Evolutionary conservation across 2,329 filamentous ascomycete genomes (phyloP), one percentile per base, ranked within the genome.

Genomic region (Nothophaeocryptopus gaeumannii): DNA sequence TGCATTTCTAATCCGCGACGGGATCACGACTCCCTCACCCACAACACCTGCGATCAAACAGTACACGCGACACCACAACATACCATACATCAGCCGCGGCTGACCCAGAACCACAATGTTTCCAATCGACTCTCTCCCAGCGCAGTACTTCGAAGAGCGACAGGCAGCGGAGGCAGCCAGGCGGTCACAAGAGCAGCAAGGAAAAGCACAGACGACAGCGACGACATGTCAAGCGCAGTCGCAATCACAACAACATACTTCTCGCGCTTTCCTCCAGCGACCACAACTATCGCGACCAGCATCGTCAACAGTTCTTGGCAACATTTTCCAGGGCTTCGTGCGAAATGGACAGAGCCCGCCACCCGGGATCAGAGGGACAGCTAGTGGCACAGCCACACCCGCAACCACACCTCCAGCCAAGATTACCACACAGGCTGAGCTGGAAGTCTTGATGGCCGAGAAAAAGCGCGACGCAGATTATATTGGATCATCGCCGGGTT

Each of bases 121-220:
- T 51, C 60, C 64, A n/a, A 58, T 59, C 55, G 65, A 68, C 45
- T 53, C 55, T 39, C 51, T 68, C 20, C 63, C 60, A 9, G 50
- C 64, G n/a, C 41, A 55, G 30, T 68, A 67, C 58, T 58, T 55
- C 54, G 65, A 67, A 41, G 64, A 65, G 51, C 64, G 65, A 43
- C 50, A 54, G 26, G 55, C 55, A 14, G 57, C 56, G 32, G 60
- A 63, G 34, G 50, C 58, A 32, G 59, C 55, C 30, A 56, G 56
- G 53, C 57, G 59, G 34, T 43, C 55, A 12, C 59, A 62, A 39
- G 41, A 58, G 34, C 47, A 58, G 34, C 58, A 56, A n/a, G 50
- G 54, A 26, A 53, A 50, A 7, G 42, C 48, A n/a, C 59, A 61
- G 26, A 29, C 55, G 46, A 35, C 44, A 31, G 39, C 49, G 5